phyloP scores from a whole-genome alignment of 345 rosid genomes.

The Lepidium aucheri region DNA sequence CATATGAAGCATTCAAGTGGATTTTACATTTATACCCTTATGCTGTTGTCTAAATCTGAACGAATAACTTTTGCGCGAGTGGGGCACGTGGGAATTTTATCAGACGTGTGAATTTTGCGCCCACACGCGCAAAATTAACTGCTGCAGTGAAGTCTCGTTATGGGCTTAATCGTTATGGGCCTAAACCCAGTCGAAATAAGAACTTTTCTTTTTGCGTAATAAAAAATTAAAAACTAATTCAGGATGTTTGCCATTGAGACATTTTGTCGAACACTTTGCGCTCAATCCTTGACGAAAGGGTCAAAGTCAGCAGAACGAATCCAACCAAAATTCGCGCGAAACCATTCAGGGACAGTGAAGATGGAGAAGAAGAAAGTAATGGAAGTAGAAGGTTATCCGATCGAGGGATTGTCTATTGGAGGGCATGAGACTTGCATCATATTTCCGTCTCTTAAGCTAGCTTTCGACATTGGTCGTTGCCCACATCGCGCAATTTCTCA shows the following conservation, averaged over 20 bases:
- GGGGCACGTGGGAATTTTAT: not conserved
- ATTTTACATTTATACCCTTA: conserved; percentile 14
- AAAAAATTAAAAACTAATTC: too few species aligned
- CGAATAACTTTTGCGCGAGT: too few species aligned
- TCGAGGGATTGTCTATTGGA: conserved; percentile 86
- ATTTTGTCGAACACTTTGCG: conserved; percentile 18
- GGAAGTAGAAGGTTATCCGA: conserved; percentile 54
- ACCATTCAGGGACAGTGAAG: not conserved
- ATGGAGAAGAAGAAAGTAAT: conserved; percentile 28
- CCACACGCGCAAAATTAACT: not conserved
- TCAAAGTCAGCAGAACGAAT: conserved; percentile 4
- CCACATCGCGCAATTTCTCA: conserved; percentile 87
- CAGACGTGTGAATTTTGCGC: not conserved
- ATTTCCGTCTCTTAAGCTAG: conserved; percentile 65
- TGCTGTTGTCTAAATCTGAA: too few species aligned
- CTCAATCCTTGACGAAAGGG: not conserved
- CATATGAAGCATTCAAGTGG: conserved; percentile 9
- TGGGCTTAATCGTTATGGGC: not conserved
- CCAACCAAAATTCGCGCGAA: not conserved
- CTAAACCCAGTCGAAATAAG: conserved; percentile 8
- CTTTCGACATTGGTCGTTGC: conserved; percentile 91
- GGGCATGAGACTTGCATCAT: conserved; percentile 95
- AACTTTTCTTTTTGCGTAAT: too few species aligned
- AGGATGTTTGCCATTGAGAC: not conserved
- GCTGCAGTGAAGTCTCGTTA: not conserved